phyloP scores from a whole-genome alignment of 2,329 filamentous ascomycete species.

The Daldinia sp. region DNA sequence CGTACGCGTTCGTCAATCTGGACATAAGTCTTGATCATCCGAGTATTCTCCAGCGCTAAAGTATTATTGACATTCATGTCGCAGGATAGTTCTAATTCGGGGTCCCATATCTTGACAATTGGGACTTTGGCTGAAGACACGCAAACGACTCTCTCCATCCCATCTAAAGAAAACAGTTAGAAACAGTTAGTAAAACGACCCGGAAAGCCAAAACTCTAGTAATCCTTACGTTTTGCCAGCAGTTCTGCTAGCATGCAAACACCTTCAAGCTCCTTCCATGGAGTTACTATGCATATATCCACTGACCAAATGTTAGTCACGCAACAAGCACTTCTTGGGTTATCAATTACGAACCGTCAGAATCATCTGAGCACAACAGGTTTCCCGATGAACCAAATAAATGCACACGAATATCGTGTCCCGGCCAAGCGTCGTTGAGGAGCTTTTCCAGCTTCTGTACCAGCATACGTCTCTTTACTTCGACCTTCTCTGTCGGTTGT shows the following conservation, averaged over 20 bases:
- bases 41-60: conserved; percentile 91
- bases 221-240: conserved; percentile 79
- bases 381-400: conserved; percentile 99
- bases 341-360: conserved; percentile 79
- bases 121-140: conserved; percentile 95
- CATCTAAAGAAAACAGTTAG: conserved; percentile 70
- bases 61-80: conserved; percentile 99
- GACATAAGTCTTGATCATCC: conserved; percentile 98
- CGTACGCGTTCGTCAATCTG: conserved; percentile 91
- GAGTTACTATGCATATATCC: conserved; percentile 96
- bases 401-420: conserved; percentile 87
- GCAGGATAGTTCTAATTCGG: conserved; percentile 86
- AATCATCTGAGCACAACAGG: conserved; percentile 92
- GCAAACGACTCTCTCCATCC: conserved; percentile 96
- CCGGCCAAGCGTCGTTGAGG: conserved; percentile 92
- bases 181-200: no score
- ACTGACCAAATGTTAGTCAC: conserved; percentile 67
- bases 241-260: conserved; percentile 92
- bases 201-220: conserved; percentile 34
- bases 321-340: neutral
- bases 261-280: conserved; percentile 86
- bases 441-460: conserved; percentile 89
- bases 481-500: conserved; percentile 83
- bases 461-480: conserved; percentile 78
- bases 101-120: conserved; percentile 99